phyloP scores from a whole-genome alignment of 306 rosid genomes.

The Prunus kanzakura region DNA sequence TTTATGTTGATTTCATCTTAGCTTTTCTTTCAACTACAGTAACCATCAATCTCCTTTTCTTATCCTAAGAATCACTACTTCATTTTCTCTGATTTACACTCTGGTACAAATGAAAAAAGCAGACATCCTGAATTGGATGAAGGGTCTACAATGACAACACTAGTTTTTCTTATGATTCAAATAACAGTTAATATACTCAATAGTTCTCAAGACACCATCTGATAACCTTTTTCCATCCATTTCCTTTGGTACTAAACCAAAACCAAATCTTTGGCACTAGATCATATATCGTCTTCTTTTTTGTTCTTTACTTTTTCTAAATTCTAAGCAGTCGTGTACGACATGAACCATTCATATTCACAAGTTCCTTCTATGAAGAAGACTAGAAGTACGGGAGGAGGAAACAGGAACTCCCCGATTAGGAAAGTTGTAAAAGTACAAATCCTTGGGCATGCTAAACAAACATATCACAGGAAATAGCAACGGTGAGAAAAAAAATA shows the following conservation, averaged over 20 bases:
- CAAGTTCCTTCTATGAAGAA: conserved; percentile 1
- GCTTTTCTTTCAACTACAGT: conserved; percentile 2
- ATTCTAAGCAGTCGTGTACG: not conserved
- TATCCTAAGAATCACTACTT: not conserved
- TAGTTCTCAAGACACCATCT: not conserved
- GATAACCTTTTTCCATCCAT: conserved; percentile 1
- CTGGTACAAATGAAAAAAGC: not conserved
- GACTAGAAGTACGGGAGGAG: not conserved
- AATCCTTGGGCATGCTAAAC: not conserved
- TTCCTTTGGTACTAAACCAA: not conserved
- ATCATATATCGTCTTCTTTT: not conserved
- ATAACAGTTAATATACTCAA: not conserved
- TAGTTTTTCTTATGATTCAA: not conserved
- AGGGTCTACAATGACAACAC: conserved; percentile 1
- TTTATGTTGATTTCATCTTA: not conserved
- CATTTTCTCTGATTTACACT: not conserved
- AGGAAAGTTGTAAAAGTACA: conserved; percentile 14
- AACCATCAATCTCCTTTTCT: not conserved
- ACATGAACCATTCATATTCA: conserved; percentile 4
- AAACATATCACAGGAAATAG: conserved; percentile 5
- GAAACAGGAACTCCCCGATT: not conserved
- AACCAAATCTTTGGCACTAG: not conserved
- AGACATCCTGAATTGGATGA: not conserved
- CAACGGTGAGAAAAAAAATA: conserved; percentile 4
- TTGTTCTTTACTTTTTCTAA: not conserved